Percentiles rank a stretch among this genome's conserved stretches.
phyloP scores from a whole-genome alignment of 2,329 filamentous ascomycete species.

The Sarocladium kiliense region DNA sequence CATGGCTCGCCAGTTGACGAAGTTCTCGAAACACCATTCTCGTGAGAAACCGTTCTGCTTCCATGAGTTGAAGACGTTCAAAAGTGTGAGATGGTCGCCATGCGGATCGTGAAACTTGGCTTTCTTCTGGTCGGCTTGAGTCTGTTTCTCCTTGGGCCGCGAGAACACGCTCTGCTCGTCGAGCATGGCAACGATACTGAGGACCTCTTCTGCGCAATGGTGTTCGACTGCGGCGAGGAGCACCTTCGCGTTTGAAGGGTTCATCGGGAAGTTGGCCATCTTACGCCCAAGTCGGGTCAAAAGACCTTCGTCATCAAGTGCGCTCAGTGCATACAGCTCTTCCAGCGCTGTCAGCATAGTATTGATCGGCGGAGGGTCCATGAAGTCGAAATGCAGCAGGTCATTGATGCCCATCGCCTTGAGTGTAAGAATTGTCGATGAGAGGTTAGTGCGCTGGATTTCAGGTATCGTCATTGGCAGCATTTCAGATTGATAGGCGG shows the following conservation, averaged over 20 bases:
- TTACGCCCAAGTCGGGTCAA: constrained; percentile 87
- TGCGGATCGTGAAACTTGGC: constrained; percentile 94
- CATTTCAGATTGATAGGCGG: constrained; percentile 95
- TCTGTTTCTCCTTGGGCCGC: constrained; percentile 93
- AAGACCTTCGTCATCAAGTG: constrained; percentile 90
- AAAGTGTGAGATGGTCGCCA: constrained; percentile 87
- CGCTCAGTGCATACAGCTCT: constrained; percentile 86
- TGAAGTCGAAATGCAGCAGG: constrained; percentile 94
- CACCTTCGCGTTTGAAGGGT: constrained; percentile 84
- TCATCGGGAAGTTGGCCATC: constrained; percentile 99
- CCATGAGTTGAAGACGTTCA: constrained; percentile 98
- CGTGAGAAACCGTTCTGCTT: constrained; percentile 76
- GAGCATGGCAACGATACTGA: constrained; percentile 93
- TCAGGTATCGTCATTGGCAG: constrained; percentile 92
- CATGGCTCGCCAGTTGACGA: constrained; percentile 89
- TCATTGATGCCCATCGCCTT: constrained; percentile 99
- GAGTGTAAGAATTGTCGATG: constrained; percentile 90
- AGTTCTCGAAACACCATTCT: constrained; percentile 97
- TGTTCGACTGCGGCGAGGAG: constrained; percentile 84
- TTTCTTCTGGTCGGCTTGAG: constrained; percentile 95
- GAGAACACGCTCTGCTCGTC: constrained; percentile 86
- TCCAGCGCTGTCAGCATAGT: constrained; percentile 96
- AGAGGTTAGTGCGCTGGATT: constrained; percentile 91
- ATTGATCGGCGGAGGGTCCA: constrained; percentile 96
- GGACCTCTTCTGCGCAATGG: constrained; percentile 86